Conservation (phyloP, 495 filamentous ascomycete species). For the Durotheca rogersii region DNA sequence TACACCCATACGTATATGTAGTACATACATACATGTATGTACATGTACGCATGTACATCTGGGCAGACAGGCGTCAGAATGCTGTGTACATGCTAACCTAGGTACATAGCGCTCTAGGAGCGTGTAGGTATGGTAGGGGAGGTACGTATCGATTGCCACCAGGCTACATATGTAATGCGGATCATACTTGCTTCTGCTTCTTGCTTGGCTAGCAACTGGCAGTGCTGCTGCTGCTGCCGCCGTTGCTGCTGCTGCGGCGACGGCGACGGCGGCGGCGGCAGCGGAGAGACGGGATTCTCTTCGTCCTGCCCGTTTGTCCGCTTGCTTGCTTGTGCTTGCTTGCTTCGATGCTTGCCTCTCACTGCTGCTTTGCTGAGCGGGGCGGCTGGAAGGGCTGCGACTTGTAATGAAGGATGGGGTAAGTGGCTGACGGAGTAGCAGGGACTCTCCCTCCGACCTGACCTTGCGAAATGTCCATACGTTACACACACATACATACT, state of each 20-base stretch:
- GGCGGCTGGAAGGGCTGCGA: slow-evolving; percentile 25
- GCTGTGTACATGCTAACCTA: too few relatives aligned
- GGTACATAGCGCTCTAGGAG: too few relatives aligned
- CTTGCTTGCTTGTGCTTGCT: slow-evolving; percentile 25
- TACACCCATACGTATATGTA: slow-evolving; percentile 11
- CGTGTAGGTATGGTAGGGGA: too few relatives aligned
- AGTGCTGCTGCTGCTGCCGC: slow-evolving; percentile 15
- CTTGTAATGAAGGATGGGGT: slow-evolving; percentile 9
- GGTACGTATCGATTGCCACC: slow-evolving; percentile 30
- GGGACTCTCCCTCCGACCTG: slow-evolving; percentile 1
- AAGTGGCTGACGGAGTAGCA: slow-evolving; percentile 13
- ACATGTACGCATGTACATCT: too few relatives aligned
- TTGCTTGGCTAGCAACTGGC: slow-evolving; percentile 28
- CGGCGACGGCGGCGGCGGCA: slow-evolving; percentile 26
- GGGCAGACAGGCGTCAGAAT: slow-evolving; percentile 22
- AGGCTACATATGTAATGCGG: slow-evolving; percentile 35
- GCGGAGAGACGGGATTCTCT: slow-evolving; percentile 25
- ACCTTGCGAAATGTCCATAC: slow-evolving; percentile 9
- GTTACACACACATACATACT: too few relatives aligned
- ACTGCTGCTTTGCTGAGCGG: slow-evolving; percentile 22
- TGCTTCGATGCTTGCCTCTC: slow-evolving; percentile 19
- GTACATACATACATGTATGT: background rate
- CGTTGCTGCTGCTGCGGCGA: slow-evolving; percentile 17
- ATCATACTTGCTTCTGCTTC: slow-evolving; percentile 43
- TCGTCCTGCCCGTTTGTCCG: slow-evolving; percentile 22